Evolutionary conservation across 2,329 filamentous ascomycete species (phyloP), one percentile per base, ranked within the genome.

Genomic region (Microsporum ferrugineum): DNA sequence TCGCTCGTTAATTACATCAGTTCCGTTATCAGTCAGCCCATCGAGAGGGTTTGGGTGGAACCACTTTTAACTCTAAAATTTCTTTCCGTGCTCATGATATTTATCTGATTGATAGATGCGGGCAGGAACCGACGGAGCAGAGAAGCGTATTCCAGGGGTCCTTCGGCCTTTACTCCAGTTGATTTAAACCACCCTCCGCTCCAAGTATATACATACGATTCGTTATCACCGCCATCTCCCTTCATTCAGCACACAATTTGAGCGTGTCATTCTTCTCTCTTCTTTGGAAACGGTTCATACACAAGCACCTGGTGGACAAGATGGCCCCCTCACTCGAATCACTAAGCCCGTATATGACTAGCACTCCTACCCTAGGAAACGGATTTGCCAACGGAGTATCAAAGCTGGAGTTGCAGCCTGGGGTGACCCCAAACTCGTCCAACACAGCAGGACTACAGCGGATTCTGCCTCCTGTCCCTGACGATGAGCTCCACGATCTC

Each of bases 401-500:
- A 29, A 55, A 55, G 31, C 49, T 55, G 29, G 49, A 55, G 10
- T 17, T 55, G 31, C 49, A 55, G n/a, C 49, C 49, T 5, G 49
- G 36, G 23, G 23, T 17, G n/a, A 23, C n/a, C 31, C 4, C 49
- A 7, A 31, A 33, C 6, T 34, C 49, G n/a, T 17, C 49, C 14
- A 34, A 7, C 31, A 55, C 14, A n/a, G 49, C 3, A 17, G 29
- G 31, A 14, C 31, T 34, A 17, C 49, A 55, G 14, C 17, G 12
- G 29, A n/a, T 49, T 7, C 75, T 87, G 14, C 77, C 73, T 58
- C 75, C 81, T n/a, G 79, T 81, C 2, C 75, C 79, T 31, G 72
- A 80, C 59, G 81, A 86, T 65, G 83, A 88, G 57, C 77, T 90
- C 36, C 87, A 91, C 71, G 92, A 97, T 72, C 79, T 97, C 57